These are phyloP conservation scores for Brettanomyces anomalus DNA, from an alignment of 805 yeast species.

Conservation along the genomic window DNA sequence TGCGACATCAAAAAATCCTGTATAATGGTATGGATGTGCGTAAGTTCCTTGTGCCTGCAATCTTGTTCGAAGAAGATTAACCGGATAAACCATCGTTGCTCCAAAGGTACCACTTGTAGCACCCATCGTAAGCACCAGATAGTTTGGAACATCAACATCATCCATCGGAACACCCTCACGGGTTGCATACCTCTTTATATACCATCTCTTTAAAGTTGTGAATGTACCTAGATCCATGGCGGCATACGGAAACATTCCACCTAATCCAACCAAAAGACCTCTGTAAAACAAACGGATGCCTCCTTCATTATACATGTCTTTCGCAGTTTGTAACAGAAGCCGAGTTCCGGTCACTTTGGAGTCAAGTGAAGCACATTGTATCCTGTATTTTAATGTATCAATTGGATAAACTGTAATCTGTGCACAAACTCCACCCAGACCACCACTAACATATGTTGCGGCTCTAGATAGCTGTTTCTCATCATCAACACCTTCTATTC, in stretches of 20 bases:
- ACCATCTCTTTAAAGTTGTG: constrained; percentile 73
- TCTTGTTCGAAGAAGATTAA: constrained; percentile 84
- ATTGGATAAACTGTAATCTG: constrained; percentile 93
- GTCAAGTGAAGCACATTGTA: constrained; percentile 85
- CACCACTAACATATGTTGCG: constrained; percentile 89
- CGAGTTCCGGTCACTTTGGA: constrained; percentile 50
- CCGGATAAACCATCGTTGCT: constrained; percentile 91
- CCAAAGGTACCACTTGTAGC: constrained; percentile 95
- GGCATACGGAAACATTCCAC: constrained; percentile 96
- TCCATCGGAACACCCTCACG: constrained; percentile 42
- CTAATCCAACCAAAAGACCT: constrained; percentile 83
- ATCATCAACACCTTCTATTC: constrained; percentile 67
- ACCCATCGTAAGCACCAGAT: constrained; percentile 80
- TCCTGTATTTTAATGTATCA: constrained; percentile 86
- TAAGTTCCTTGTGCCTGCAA: constrained; percentile 96
- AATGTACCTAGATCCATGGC: constrained; percentile 95
- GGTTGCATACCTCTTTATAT: constrained; percentile 54
- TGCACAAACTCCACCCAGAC: constrained; percentile 89
- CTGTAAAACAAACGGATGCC: constrained; percentile 75
- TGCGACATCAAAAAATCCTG: constrained; percentile 77
- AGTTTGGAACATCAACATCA: constrained; percentile 68
- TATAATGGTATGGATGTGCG: constrained; percentile 85
- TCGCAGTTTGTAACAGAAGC: constrained; percentile 58
- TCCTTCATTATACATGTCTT: constrained; percentile 69
- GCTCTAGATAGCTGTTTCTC: constrained; percentile 59